Conservation (phyloP, 306 rosid genomes). For the Trifolium subterraneum region DNA sequence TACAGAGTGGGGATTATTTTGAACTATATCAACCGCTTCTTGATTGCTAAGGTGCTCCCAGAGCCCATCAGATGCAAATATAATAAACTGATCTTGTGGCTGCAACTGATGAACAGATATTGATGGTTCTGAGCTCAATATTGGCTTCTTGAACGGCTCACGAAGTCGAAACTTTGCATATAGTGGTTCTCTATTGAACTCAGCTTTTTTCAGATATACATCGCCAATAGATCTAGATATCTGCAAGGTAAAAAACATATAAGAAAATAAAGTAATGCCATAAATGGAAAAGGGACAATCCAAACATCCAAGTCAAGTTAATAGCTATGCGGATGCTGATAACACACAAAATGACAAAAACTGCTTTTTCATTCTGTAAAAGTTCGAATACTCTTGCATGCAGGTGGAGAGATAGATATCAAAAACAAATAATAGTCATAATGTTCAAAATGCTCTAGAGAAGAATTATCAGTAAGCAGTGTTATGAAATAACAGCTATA, state of each 20-base stretch:
- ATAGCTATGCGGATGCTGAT: not conserved
- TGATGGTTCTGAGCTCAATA: slow-evolving; percentile 85
- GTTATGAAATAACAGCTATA: too few relatives aligned
- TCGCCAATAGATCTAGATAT: slow-evolving; percentile 93
- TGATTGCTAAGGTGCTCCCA: slow-evolving; percentile 97
- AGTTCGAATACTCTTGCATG: too few relatives aligned
- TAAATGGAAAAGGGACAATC: slow-evolving; percentile 3
- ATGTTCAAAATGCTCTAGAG: too few relatives aligned
- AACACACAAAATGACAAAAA: too few relatives aligned
- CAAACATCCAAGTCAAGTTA: slow-evolving; percentile 11
- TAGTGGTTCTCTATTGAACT: slow-evolving; percentile 90
- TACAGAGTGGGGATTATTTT: slow-evolving; percentile 69
- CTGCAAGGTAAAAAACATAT: slow-evolving; percentile 49
- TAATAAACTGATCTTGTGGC: slow-evolving; percentile 76
- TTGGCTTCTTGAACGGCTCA: slow-evolving; percentile 67
- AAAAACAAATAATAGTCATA: too few relatives aligned
- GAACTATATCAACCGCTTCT: slow-evolving; percentile 89
- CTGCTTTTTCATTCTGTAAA: too few relatives aligned
- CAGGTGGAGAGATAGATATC: too few relatives aligned
- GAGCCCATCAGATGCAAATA: slow-evolving; percentile 94
- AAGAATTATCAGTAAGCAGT: too few relatives aligned
- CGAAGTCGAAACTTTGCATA: slow-evolving; percentile 84
- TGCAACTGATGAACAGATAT: slow-evolving; percentile 67
- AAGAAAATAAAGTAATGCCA: slow-evolving; percentile 23
- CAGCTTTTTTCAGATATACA: slow-evolving; percentile 79